A percentile compares a stretch with the other conserved stretches of the same genome.
These are phyloP conservation scores for Amphicarpaea edgeworthii DNA, from an alignment of 306 rosid species.

Conservation along the genomic window DNA sequence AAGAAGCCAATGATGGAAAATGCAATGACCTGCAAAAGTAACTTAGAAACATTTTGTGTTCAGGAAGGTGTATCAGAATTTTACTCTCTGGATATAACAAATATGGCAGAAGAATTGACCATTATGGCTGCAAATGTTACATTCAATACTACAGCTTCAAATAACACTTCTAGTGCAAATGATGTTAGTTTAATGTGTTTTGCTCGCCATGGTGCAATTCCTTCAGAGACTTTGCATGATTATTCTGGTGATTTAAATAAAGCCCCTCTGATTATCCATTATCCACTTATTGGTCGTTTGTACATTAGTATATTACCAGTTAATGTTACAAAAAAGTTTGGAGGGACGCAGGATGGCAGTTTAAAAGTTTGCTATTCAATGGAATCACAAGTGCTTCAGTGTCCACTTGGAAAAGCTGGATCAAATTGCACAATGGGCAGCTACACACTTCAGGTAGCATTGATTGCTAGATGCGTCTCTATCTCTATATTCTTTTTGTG, in stretches of 20 bases:
- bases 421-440: constrained; percentile 74
- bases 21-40: constrained; percentile 69
- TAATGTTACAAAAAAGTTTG: constrained; percentile 59
- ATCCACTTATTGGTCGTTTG: constrained; percentile 81
- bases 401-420: constrained; percentile 87
- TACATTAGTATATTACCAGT: constrained; percentile 65
- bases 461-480: constrained; percentile 36
- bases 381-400: constrained; percentile 73
- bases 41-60: constrained; percentile 59
- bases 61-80: constrained; percentile 60
- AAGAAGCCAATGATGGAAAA: constrained; percentile 52
- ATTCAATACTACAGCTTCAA: constrained; percentile 54
- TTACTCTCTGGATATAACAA: constrained; percentile 72
- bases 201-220: constrained; percentile 87
- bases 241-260: constrained; percentile 68
- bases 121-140: constrained; percentile 63
- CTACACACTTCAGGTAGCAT: constrained; percentile 81
- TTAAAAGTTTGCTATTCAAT: constrained; percentile 71
- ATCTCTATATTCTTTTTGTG: constrained; percentile 24
- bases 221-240: constrained; percentile 73
- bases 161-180: constrained; percentile 47
- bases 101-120: constrained; percentile 71
- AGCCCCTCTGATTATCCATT: constrained; percentile 67
- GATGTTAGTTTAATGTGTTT: constrained; percentile 68
- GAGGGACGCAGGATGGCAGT: constrained; percentile 51